phyloP scores from a whole-genome alignment of 805 yeast species.

The Wickerhamiella kurtzmanii region DNA sequence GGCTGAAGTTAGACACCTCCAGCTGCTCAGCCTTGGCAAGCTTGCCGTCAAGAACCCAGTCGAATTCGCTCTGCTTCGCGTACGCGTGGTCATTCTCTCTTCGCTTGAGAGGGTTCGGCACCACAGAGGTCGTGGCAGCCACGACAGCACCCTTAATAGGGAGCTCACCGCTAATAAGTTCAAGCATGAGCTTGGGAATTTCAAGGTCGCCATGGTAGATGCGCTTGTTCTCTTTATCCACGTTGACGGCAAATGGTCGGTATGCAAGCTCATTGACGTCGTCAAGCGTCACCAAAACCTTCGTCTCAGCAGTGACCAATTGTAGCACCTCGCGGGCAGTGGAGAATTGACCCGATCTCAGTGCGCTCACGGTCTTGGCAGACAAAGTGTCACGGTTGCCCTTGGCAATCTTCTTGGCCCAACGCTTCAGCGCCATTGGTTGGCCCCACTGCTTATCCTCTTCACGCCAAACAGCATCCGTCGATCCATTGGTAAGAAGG shows the following conservation, averaged over 20 bases:
- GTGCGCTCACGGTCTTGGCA: constrained; percentile 10
- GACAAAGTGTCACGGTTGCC: constrained; percentile 33
- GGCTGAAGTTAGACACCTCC: constrained; percentile 32
- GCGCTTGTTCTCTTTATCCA: constrained; percentile 39
- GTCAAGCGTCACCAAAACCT: constrained; percentile 46
- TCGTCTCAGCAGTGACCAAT: background rate
- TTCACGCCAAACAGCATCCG: constrained; percentile 46
- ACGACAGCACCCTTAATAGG: constrained; percentile 46
- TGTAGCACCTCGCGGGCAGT: background rate
- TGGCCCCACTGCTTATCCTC: constrained; percentile 41
- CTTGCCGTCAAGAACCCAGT: constrained; percentile 38
- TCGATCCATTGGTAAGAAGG: constrained; percentile 54
- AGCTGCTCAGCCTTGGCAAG: constrained; percentile 32
- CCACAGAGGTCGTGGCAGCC: constrained; percentile 46
- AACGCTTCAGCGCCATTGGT: constrained; percentile 58
- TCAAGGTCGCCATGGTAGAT: constrained; percentile 53
- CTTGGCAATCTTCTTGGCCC: constrained; percentile 39
- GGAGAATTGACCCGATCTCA: background rate
- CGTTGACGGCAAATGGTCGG: constrained; percentile 44
- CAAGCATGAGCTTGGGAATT: constrained; percentile 43
- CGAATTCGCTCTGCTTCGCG: constrained; percentile 36
- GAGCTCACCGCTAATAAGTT: constrained; percentile 44
- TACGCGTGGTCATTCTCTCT: constrained; percentile 51
- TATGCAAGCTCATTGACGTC: constrained; percentile 53
- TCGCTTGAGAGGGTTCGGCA: constrained; percentile 25